Evolutionary conservation across 805 yeast species (phyloP), one percentile per base, ranked within the genome.

Genomic region (Wickerhamiella slavikovae): DNA sequence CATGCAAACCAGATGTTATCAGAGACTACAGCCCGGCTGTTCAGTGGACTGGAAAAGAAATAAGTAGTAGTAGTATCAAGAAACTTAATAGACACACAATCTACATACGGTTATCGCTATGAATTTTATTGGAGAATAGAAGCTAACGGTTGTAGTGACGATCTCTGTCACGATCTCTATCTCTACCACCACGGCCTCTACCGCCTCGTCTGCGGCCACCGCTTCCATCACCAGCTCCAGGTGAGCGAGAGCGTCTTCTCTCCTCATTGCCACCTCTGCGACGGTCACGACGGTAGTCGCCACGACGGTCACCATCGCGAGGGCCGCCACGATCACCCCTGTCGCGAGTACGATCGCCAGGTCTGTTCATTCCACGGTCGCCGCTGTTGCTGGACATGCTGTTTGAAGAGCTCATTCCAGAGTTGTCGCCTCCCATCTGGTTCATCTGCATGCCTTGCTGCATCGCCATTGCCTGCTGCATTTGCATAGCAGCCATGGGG

Each of bases 181-280:
- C n/a, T n/a, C n/a, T n/a, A n/a, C n/a, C n/a, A n/a, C n/a, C n/a
- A n/a, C n/a, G n/a, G n/a, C n/a, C n/a, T 14, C 47, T 37, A 31
- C 41, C 45, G 21, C 47, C 37, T 9, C 38, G 37, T 16, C 40
- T 36, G 24, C 41, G 38, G 18, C 29, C 37, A 17, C 44, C 36
- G 10, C 46, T 35, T 10, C 44, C 32, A 17, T 33, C 34, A 5
- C 38, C 28, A 5, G 13, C 38, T 34, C 24, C 28, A 9, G 47
- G 47, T 8, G 47, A 42, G 15, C 47, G 37, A 14, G 47, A 42
- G 10, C 47, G 39, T 14, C 41, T 34, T 8, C 47, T 39, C 18
- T 43, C 45, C 26, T 41, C 47, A 13, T 41, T 40, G 13, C 45
- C 28, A 4, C 43, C 32, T 23, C 48, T 37, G 22, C 43, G 46